phyloP scores from a whole-genome alignment of 2,329 filamentous ascomycete genomes.

The Beauveria scarabaeidicola region DNA sequence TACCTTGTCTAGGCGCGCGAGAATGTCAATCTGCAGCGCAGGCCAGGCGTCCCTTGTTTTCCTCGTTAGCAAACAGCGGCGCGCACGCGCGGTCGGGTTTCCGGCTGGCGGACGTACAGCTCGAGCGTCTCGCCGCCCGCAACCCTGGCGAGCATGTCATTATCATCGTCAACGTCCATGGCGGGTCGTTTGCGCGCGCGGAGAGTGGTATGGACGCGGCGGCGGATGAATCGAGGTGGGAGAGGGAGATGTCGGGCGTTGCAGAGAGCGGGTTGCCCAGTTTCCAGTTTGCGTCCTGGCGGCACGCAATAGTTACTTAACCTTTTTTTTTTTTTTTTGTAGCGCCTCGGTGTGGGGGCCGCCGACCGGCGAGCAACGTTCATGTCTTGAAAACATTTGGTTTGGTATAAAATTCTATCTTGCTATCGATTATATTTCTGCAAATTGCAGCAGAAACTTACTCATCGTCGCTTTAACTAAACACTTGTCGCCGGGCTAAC shows the following conservation, averaged over 20 bases:
- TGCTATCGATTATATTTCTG: too few species aligned
- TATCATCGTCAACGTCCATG: slow-evolving; percentile 50
- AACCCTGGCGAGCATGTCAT: slow-evolving; percentile 38
- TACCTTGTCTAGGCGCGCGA: slow-evolving; percentile 60
- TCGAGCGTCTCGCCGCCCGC: slow-evolving; percentile 46
- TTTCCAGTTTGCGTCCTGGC: neutral
- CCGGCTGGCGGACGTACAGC: slow-evolving; percentile 35
- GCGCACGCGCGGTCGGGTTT: neutral
- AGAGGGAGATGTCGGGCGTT: neutral
- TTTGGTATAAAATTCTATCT: too few species aligned
- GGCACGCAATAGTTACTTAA: slow-evolving; percentile 5
- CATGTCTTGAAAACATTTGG: too few species aligned
- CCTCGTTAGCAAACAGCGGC: slow-evolving; percentile 6
- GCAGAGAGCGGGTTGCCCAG: too few species aligned
- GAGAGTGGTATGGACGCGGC: neutral
- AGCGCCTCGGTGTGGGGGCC: too few species aligned
- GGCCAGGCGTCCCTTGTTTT: slow-evolving; percentile 59
- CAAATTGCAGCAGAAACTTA: too few species aligned
- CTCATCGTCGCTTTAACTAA: too few species aligned
- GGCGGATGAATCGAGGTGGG: neutral
- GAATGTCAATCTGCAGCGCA: slow-evolving; percentile 52
- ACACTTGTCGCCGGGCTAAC: neutral
- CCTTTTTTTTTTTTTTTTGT: neutral
- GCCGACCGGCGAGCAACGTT: too few species aligned
- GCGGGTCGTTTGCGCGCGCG: slow-evolving; percentile 15